Evolutionary conservation across 345 rosid species (phyloP).

Genomic region (Eucalyptus virginea): DNA sequence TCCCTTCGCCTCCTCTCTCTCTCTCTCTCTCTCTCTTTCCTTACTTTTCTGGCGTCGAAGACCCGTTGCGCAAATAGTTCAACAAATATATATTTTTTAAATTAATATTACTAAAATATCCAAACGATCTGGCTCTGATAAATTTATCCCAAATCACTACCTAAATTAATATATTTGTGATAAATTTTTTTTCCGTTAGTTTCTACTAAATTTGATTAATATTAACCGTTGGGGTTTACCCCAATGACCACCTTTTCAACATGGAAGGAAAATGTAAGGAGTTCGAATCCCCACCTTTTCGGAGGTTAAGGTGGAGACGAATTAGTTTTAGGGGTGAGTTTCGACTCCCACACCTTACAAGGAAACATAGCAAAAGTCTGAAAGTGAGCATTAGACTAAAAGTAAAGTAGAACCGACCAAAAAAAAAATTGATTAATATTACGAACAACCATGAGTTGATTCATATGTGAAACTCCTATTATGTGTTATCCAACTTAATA

Average conservation of each 20-base stretch:
- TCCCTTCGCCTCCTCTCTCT: too few species aligned
- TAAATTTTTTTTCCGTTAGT: fast-evolving
- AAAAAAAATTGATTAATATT: too few species aligned
- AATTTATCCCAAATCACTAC: fast-evolving
- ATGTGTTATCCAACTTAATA: fast-evolving
- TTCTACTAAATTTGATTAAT: fast-evolving
- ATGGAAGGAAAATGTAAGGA: too few species aligned
- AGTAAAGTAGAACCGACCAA: too few species aligned
- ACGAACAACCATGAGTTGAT: fast-evolving
- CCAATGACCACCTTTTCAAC: too few species aligned
- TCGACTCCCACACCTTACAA: too few species aligned
- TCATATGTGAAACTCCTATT: fast-evolving
- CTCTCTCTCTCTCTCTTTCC: neutral
- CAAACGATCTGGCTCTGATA: fast-evolving
- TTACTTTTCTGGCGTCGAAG: fast-evolving
- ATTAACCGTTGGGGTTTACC: too few species aligned
- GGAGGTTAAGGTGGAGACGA: too few species aligned
- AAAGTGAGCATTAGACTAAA: too few species aligned
- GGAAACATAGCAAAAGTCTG: too few species aligned
- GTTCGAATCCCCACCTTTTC: too few species aligned
- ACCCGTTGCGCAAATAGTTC: neutral
- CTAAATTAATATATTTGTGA: fast-evolving
- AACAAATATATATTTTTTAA: fast-evolving
- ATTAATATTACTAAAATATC: fast-evolving
- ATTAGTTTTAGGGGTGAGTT: too few species aligned